phyloP scores from a whole-genome alignment of 75 land plant genomes.

The Gnetum montanum region DNA sequence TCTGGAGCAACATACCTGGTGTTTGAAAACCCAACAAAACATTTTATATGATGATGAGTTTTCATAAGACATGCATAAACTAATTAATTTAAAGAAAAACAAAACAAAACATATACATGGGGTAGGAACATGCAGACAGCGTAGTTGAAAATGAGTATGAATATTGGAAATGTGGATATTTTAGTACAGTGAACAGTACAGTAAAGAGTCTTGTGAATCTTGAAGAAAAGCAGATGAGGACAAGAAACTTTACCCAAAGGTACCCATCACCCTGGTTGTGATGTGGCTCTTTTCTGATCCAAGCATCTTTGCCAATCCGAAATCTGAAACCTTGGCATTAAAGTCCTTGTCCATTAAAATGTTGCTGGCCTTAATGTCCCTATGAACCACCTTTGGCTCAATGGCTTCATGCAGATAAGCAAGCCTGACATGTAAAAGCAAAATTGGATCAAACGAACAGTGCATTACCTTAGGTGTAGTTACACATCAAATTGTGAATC shows the following conservation, averaged over 20 bases:
- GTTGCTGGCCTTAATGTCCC: slow-evolving; percentile 71
- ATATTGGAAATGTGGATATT: no score
- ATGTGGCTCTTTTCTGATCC: slow-evolving; percentile 61
- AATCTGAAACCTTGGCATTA: slow-evolving; percentile 63
- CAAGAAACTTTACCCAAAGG: slow-evolving; percentile 45
- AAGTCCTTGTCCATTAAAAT: slow-evolving; percentile 52
- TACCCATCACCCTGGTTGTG: slow-evolving; percentile 74
- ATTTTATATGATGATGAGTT: no score
- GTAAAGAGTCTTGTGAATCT: background rate
- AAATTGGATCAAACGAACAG: background rate
- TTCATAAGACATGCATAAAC: no score
- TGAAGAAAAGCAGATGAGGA: slow-evolving; percentile 1
- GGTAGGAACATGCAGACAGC: no score
- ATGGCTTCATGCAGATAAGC: slow-evolving; percentile 85
- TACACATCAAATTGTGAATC: no score
- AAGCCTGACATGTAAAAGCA: slow-evolving; percentile 37
- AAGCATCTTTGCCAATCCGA: slow-evolving; percentile 67
- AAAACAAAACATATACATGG: no score
- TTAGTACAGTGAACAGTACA: no score
- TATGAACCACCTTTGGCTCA: slow-evolving; percentile 69
- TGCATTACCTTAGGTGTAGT: background rate
- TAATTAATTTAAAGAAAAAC: no score
- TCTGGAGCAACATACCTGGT: slow-evolving; percentile 80
- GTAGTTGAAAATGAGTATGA: no score
- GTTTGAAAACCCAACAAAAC: no score